A percentile compares a stretch with the other conserved stretches of the same genome.
These are phyloP conservation scores for Salvia rosmarinus DNA, from an alignment of 257 asterid species.

Conservation along the genomic window DNA sequence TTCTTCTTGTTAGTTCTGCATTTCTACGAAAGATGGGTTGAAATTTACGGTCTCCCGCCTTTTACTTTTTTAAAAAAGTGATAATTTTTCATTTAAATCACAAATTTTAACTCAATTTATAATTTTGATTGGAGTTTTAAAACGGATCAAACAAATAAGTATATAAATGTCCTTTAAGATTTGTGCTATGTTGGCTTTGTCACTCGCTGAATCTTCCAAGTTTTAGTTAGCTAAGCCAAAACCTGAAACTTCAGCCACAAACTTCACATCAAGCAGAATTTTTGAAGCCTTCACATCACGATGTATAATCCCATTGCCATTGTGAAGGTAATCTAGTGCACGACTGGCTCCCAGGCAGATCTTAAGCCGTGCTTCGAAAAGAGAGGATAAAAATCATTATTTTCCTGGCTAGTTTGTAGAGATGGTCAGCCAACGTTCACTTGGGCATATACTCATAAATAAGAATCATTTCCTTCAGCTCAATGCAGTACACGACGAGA, in stretches of 20 bases:
- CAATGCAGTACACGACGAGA: constrained; percentile 63
- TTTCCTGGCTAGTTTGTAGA: constrained; percentile 48
- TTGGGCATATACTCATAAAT: constrained; percentile 58
- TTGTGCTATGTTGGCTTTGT: constrained; percentile 35
- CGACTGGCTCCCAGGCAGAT: constrained; percentile 54
- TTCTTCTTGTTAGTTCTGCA: no score
- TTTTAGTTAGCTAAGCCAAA: constrained; percentile 70
- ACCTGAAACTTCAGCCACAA: constrained; percentile 69
- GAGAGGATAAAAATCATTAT: constrained; percentile 34
- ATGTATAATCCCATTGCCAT: constrained; percentile 49
- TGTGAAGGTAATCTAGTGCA: constrained; percentile 65
- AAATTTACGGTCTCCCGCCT: no score
- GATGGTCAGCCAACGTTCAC: constrained; percentile 67
- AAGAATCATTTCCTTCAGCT: constrained; percentile 53
- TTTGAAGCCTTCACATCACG: constrained; percentile 69
- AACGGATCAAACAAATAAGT: no score
- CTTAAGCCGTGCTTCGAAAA: constrained; percentile 47
- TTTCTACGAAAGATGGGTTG: no score
- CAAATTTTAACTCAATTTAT: no score
- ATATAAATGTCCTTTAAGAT: constrained; percentile 71
- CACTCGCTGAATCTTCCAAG: constrained; percentile 40
- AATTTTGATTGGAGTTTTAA: no score
- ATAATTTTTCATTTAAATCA: no score
- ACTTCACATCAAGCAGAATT: constrained; percentile 54
- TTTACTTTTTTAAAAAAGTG: no score